Percentiles rank a stretch among this genome's conserved stretches.
Evolutionary conservation across 2,329 filamentous ascomycete genomes (phyloP).

Genomic region (Botrytis galanthina): DNA sequence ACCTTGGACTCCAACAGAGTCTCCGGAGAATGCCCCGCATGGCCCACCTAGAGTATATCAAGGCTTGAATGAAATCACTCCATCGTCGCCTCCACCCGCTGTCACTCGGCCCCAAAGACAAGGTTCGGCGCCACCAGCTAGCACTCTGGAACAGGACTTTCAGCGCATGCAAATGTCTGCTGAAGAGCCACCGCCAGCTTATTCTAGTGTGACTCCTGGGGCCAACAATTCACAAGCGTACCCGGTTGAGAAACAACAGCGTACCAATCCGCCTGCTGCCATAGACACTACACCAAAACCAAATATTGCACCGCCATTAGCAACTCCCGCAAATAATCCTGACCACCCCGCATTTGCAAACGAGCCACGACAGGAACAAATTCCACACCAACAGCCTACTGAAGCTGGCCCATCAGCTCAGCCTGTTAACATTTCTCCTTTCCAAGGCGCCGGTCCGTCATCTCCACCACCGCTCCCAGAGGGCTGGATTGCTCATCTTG

Average conservation of each 20-base stretch:
- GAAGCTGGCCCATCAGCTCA: constrained; percentile 31
- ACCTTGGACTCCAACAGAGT: constrained; percentile 94
- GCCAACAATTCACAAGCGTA: constrained; percentile 55
- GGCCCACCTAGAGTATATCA: constrained; percentile 91
- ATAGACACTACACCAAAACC: constrained; percentile 34
- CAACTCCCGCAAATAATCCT: constrained; percentile 49
- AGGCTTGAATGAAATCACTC: constrained; percentile 67
- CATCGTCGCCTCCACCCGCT: constrained; percentile 42
- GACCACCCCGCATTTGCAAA: constrained; percentile 91
- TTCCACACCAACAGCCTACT: constrained; percentile 28
- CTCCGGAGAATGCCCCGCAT: constrained; percentile 80
- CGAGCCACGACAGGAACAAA: constrained; percentile 55
- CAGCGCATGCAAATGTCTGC: constrained; percentile 70
- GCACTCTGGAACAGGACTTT: constrained; percentile 82
- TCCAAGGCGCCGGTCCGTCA: constrained; percentile 58
- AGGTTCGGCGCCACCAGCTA: constrained; percentile 52
- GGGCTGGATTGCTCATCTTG: constrained; percentile 96
- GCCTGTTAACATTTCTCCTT: constrained; percentile 42
- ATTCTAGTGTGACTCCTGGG: constrained; percentile 69
- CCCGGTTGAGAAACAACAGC: constrained; percentile 67
- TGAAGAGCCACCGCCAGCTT: constrained; percentile 90
- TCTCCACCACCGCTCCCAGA: constrained; percentile 93
- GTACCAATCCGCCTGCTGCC: constrained; percentile 31
- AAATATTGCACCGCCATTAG: constrained; percentile 41
- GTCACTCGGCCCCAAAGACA: constrained; percentile 40